Conservation (phyloP, 345 rosid species). For the Lepidium didymum region DNA sequence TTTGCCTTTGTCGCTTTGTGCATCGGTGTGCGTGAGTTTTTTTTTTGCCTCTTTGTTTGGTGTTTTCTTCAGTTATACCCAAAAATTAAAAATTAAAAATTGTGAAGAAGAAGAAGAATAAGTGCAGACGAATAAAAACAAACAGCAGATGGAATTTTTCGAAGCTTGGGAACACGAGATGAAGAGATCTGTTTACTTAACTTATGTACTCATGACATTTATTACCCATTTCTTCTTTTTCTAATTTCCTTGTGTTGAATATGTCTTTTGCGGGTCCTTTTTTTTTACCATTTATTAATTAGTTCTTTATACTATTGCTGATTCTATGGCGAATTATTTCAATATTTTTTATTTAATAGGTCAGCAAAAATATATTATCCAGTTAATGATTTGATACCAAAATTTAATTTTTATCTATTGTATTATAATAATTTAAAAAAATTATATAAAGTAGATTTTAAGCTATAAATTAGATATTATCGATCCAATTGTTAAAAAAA, state of each 20-base stretch:
- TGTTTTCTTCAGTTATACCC: constrained; percentile 4
- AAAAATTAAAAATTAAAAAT: not conserved
- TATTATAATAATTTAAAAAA: no score
- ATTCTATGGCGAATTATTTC: not conserved
- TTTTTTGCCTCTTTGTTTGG: constrained; percentile 25
- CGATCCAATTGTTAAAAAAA: no score
- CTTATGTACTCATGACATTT: not conserved
- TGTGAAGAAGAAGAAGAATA: not conserved
- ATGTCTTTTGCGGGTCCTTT: constrained; percentile 8
- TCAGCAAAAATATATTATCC: not conserved
- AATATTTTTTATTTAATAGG: not conserved
- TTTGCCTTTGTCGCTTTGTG: constrained; percentile 29
- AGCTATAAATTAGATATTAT: no score
- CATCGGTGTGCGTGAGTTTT: constrained; percentile 15
- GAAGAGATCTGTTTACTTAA: not conserved
- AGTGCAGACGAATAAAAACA: constrained; percentile 23
- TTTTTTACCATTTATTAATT: not conserved
- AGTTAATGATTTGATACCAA: no score
- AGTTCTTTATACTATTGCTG: not conserved
- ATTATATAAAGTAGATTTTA: no score
- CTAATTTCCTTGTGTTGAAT: constrained; percentile 3
- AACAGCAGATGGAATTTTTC: constrained; percentile 22
- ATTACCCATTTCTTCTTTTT: not conserved
- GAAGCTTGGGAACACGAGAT: constrained; percentile 23
- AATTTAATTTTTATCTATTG: no score